Base-by-base conservation (phyloP, 768 basidiomycete species). In the Russula brevipes region DNA sequence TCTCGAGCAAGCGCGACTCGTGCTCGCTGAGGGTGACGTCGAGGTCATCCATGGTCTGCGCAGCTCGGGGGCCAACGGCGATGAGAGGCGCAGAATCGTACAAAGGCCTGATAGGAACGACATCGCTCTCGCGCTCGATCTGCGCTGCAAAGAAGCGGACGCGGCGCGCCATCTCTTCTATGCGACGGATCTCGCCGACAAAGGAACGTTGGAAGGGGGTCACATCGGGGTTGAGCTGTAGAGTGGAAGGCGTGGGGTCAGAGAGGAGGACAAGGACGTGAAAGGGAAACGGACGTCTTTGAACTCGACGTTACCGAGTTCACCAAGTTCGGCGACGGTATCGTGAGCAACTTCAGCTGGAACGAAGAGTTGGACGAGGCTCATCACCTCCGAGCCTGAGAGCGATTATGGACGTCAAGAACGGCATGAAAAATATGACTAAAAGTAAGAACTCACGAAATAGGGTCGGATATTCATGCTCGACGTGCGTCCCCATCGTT, bases 121-220 rank as follows among this genome's bases (percentile, higher is more conserved):
- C 81, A 64, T 94, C 91, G 68, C 85, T 86, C 72, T 95, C 89
- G 70, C 89, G 89, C 67, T 87, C 83, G 66, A 97, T 93, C 71
- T 98, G 94, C 35, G 82, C 78, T 1, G 81, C 74, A 71, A 98
- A 97, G 75, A 98, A 95, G 60, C 94, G 88, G 54, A 94, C 86
- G 41, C 94, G 89, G 67, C 97, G 90, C 8, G 90, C 88, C 88
- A 96, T 95, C 72, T 99, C 96, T 74, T 97, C 96, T 63, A 96
- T 83, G 66, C 91, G 87, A 42, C 97, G 87, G 67, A 99, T 93
- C 74, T 97, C 95, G 41, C 90, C 92, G 64, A 97, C 92, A 74
- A 96, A 99, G 5, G 95, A 94, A 66, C 97, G 91, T 80, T 99
- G 96, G 79, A 98, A 99, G 17, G 96, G 91, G 75, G 96, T 98